Conservation (phyloP, 148 eudicot species). For the Chenopodium formosanum region DNA sequence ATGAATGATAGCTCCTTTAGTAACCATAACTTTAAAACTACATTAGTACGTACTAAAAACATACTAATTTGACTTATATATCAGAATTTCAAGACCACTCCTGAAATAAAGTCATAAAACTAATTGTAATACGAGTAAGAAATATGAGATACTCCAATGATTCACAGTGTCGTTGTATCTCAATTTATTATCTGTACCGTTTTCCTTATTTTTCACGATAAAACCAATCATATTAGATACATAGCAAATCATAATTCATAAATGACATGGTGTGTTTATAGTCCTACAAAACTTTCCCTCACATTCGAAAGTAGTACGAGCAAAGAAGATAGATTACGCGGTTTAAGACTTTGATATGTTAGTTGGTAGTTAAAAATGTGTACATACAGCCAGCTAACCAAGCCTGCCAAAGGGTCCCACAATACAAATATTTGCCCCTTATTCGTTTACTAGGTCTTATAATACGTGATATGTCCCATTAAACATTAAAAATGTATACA, state of each 20-base stretch:
- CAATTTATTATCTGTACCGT: too few relatives aligned
- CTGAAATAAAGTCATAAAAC: too few relatives aligned
- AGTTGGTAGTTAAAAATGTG: conserved; percentile 15
- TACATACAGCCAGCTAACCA: conserved; percentile 17
- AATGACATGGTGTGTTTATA: background rate
- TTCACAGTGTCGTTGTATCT: too few relatives aligned
- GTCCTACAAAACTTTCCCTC: background rate
- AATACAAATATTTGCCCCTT: background rate
- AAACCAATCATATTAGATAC: background rate
- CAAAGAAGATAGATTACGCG: conserved; percentile 21
- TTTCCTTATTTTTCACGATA: too few relatives aligned
- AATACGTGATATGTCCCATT: conserved; percentile 12
- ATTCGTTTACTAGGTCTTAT: background rate
- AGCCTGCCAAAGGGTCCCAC: conserved; percentile 11
- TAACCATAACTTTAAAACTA: too few relatives aligned
- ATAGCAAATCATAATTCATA: background rate
- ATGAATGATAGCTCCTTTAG: too few relatives aligned
- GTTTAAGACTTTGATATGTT: conserved; percentile 15
- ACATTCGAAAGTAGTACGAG: background rate
- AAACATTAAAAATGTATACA: background rate
- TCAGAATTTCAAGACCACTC: too few relatives aligned
- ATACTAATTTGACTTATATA: too few relatives aligned
- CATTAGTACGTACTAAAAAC: too few relatives aligned
- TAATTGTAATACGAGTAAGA: too few relatives aligned
- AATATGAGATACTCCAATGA: too few relatives aligned